These are phyloP conservation scores for Alternaria dauci DNA, from an alignment of 2,329 filamentous ascomycete species.

Conservation along the genomic window DNA sequence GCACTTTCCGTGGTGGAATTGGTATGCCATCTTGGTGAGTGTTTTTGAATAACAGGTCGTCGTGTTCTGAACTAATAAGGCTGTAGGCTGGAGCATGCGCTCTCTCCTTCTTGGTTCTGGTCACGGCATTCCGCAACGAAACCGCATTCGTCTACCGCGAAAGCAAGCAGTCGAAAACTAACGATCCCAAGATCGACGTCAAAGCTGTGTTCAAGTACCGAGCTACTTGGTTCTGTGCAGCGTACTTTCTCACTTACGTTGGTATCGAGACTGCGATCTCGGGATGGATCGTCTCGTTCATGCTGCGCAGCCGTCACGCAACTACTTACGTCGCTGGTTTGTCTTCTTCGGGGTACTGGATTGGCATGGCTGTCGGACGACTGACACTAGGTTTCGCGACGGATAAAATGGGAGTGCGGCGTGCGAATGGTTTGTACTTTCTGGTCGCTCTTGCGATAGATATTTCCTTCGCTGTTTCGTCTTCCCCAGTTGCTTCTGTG, in stretches of 20 bases:
- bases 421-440: slow-evolving; percentile 39
- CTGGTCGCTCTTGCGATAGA: slow-evolving; percentile 29
- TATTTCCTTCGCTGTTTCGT: slow-evolving; percentile 29
- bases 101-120: slow-evolving; percentile 36
- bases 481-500: slow-evolving; percentile 35
- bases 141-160: slow-evolving; percentile 43
- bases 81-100: slow-evolving; percentile 10
- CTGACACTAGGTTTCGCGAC: slow-evolving; percentile 38
- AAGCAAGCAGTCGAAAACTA: slow-evolving; percentile 27
- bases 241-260: slow-evolving; percentile 57
- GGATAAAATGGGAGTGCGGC: slow-evolving; percentile 38
- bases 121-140: slow-evolving; percentile 52
- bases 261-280: slow-evolving; percentile 57
- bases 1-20: slow-evolving; percentile 48
- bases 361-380: slow-evolving; percentile 56
- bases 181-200: slow-evolving; percentile 6
- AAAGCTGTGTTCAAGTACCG: slow-evolving; percentile 43
- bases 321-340: slow-evolving; percentile 51
- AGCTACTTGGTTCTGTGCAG: slow-evolving; percentile 54
- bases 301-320: slow-evolving; percentile 52
- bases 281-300: slow-evolving; percentile 59
- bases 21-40: slow-evolving; percentile 54
- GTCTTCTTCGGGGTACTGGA: slow-evolving; percentile 57
- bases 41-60: background rate
- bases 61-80: background rate